phyloP scores from a whole-genome alignment of 73 alveolate genomes.

The Blepharisma stoltei region DNA sequence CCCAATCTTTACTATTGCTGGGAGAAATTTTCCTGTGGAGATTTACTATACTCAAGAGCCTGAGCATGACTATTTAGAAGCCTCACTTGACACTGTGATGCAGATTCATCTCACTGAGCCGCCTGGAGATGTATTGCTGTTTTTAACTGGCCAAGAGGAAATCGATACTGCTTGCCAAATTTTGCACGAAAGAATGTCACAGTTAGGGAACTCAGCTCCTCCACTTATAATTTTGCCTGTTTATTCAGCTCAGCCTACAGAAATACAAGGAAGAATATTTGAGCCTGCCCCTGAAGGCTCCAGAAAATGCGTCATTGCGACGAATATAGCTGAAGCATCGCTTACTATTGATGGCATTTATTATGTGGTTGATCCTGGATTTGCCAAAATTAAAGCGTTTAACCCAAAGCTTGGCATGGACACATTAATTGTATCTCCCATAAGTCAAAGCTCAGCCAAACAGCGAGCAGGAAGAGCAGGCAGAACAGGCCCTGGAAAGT shows the following conservation, averaged over 20 bases:
- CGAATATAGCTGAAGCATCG: slow-evolving; percentile 99
- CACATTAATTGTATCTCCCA: slow-evolving; percentile 91
- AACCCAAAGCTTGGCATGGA: slow-evolving; percentile 99
- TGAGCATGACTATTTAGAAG: slow-evolving; percentile 98
- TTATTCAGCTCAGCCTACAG: slow-evolving; percentile 98
- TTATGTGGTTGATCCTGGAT: slow-evolving; percentile 99
- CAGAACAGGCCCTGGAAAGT: slow-evolving; percentile 96
- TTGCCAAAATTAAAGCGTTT: slow-evolving; percentile 95
- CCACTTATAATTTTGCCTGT: slow-evolving; percentile 96
- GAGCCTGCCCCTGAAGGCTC: slow-evolving; percentile 98
- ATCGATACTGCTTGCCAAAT: slow-evolving; percentile 99
- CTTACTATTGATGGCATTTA: slow-evolving; percentile 97
- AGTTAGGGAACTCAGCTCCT: slow-evolving; percentile 93
- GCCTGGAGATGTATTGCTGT: slow-evolving; percentile 94
- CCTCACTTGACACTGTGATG: slow-evolving; percentile 94
- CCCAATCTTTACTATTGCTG: slow-evolving; percentile 99
- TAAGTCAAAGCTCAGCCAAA: slow-evolving; percentile 91
- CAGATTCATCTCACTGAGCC: slow-evolving; percentile 89
- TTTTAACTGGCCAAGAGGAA: slow-evolving; percentile 99
- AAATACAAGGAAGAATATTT: slow-evolving; percentile 90
- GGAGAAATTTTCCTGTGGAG: slow-evolving; percentile 96
- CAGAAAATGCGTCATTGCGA: slow-evolving; percentile 97
- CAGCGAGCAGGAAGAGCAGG: slow-evolving; percentile 99
- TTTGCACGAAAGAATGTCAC: slow-evolving; percentile 92
- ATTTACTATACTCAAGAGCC: slow-evolving; percentile 97